Conservation (phyloP, 768 basidiomycete species). For the Lentinula boryana region DNA sequence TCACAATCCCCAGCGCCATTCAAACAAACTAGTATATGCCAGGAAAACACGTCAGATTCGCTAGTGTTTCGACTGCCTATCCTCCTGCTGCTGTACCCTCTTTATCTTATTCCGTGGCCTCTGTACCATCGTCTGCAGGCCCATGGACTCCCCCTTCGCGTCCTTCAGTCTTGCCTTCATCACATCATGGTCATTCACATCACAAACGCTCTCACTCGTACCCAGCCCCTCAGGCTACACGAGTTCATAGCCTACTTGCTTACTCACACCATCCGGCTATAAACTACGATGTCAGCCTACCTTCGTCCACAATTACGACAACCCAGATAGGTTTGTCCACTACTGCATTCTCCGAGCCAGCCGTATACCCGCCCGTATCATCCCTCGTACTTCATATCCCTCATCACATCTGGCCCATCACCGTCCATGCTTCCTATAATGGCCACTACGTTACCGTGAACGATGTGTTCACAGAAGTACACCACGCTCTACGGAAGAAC, state of each 20-base stretch:
- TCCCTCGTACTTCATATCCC: slow-evolving; percentile 23
- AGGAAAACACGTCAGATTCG: slow-evolving; percentile 5
- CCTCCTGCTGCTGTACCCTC: neutral
- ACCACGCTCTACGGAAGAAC: slow-evolving; percentile 33
- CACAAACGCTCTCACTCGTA: neutral
- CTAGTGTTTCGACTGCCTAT: slow-evolving; percentile 1
- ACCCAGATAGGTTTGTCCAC: slow-evolving; percentile 11
- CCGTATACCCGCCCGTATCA: slow-evolving; percentile 33
- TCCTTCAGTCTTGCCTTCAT: neutral
- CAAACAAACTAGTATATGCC: neutral
- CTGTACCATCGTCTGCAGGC: neutral
- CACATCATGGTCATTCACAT: neutral
- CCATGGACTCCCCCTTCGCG: neutral
- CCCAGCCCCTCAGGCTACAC: neutral
- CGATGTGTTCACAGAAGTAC: slow-evolving; percentile 41
- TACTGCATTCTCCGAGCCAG: slow-evolving; percentile 32
- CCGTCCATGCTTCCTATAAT: slow-evolving; percentile 12
- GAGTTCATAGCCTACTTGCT: slow-evolving; percentile 13
- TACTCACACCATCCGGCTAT: slow-evolving; percentile 26
- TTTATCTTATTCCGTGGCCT: neutral
- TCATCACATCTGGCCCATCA: slow-evolving; percentile 19
- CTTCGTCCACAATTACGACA: slow-evolving; percentile 22
- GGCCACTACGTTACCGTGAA: slow-evolving; percentile 30
- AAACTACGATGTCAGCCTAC: slow-evolving; percentile 31
- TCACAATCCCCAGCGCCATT: neutral